phyloP scores from a whole-genome alignment of 2,329 filamentous ascomycete species.

The Capronia coronata region DNA sequence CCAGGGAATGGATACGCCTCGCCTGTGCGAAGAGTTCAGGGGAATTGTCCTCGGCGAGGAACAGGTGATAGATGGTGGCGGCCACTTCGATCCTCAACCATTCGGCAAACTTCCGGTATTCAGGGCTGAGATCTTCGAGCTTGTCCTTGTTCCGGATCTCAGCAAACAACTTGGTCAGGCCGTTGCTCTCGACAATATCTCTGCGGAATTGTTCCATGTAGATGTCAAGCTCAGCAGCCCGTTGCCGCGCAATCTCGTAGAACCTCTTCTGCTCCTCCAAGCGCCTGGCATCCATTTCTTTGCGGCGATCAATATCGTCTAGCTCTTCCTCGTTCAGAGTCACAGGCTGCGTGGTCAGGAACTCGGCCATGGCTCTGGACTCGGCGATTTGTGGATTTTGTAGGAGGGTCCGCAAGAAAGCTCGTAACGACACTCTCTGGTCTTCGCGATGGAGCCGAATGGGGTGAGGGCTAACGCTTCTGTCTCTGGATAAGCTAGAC shows the following conservation, averaged over 20 bases:
- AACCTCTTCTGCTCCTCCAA: slow-evolving; percentile 90
- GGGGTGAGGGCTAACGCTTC: slow-evolving; percentile 36
- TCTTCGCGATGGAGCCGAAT: slow-evolving; percentile 73
- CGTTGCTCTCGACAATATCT: slow-evolving; percentile 66
- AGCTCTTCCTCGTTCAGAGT: slow-evolving; percentile 73
- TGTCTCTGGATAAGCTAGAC: slow-evolving; percentile 17
- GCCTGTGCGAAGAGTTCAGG: slow-evolving; percentile 91
- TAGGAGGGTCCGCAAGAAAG: slow-evolving; percentile 79
- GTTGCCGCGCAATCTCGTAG: slow-evolving; percentile 86
- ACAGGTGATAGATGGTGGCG: slow-evolving; percentile 92
- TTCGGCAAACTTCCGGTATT: slow-evolving; percentile 97
- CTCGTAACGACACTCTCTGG: slow-evolving; percentile 83
- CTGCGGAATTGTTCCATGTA: slow-evolving; percentile 84
- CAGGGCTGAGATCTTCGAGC: slow-evolving; percentile 80
- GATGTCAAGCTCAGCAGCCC: slow-evolving; percentile 86
- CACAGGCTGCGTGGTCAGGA: slow-evolving; percentile 67
- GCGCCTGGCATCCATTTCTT: slow-evolving; percentile 76
- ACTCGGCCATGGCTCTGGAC: slow-evolving; percentile 77
- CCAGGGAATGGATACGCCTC: slow-evolving; percentile 87
- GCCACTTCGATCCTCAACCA: slow-evolving; percentile 97
- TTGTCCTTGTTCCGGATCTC: slow-evolving; percentile 87
- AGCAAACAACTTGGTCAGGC: slow-evolving; percentile 82
- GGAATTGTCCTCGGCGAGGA: slow-evolving; percentile 96
- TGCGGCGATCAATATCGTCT: slow-evolving; percentile 71
- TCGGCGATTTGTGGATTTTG: slow-evolving; percentile 77